Base-by-base conservation (phyloP, 1,284 basidiomycete genomes). In the Athelia sp. region DNA sequence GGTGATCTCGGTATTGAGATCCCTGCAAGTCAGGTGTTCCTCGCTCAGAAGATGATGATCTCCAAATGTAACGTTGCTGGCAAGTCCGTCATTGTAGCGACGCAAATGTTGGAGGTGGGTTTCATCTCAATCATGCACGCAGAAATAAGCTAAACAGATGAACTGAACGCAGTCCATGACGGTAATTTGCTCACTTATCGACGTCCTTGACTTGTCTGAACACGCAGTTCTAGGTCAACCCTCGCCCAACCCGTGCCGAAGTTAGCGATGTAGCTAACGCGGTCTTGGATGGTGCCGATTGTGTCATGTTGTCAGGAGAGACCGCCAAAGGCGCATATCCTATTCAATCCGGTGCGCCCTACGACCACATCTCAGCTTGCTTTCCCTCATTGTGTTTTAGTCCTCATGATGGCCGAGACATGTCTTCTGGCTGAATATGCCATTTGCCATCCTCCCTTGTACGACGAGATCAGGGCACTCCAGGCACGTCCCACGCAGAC, bases 41-140 rank as follows among this genome's bases (percentile, higher is more conserved):
- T 97, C 64, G 95, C 95, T 19, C 95, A 98, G 70, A 98, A 98
- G 77, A 98, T 98, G 95, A 98, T 98, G 93, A 98, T 98, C 61
- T 84, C 94, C 56, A 98, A 98, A 76, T 97, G 93, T 76, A 97
- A 96, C 77, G 87, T 94, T 60, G 86, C 82, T 49, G 94, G 94
- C 62, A 98, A 99, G 79, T 95, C 97, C 47, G 91, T 93, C 63
- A 99, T 99, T 65, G 97, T 97, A 60, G 97, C 97, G 18, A 99
- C 97, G 17, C 97, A 99, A 73, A 99, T 99, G 97, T 87, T 99
- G 60, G 97, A 99, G 79, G 88, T 89, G 60, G 62, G 78, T 66
- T 50, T 48, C 40, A 49, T 36, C 44, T 35, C 48, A 48, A 46
- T 49, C 10, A 40, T n/a, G 8, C n/a, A 40, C 19, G n/a, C n/a